Conservation (phyloP, 352 stramenopile species). For the Phytopythium mirpurense region DNA sequence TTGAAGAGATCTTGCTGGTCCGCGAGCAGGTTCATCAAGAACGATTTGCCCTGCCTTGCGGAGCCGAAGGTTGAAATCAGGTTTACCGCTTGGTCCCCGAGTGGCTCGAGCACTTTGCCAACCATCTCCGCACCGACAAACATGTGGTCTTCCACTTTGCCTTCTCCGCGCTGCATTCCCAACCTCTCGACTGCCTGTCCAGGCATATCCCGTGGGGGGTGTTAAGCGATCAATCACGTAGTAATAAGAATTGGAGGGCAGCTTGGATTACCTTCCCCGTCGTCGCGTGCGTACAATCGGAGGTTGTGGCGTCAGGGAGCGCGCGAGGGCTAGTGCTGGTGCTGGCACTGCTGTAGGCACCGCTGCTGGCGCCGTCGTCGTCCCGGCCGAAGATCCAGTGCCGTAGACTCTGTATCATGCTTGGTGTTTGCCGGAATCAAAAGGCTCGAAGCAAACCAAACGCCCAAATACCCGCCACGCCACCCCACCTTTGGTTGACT, state of each 20-base stretch:
- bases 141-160: constrained; percentile 52
- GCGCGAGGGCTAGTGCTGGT: not conserved
- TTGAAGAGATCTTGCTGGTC: constrained; percentile 85
- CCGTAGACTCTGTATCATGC: constrained; percentile 33
- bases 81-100: constrained; percentile 67
- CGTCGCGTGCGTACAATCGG: not conserved
- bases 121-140: constrained; percentile 60
- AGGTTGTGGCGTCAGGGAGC: not conserved
- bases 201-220: too few relatives aligned
- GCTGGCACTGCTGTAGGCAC: not conserved
- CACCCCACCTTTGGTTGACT: too few relatives aligned
- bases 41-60: constrained; percentile 79
- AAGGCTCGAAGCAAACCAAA: too few relatives aligned
- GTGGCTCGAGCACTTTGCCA: constrained; percentile 44
- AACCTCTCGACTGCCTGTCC: constrained; percentile 85
- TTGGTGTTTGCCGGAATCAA: too few relatives aligned
- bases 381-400: constrained; percentile 30
- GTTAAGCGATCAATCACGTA: too few relatives aligned
- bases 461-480: too few relatives aligned
- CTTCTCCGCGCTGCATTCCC: constrained; percentile 47
- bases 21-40: constrained; percentile 84
- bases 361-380: constrained; percentile 3
- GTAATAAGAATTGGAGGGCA: too few relatives aligned
- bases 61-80: constrained; percentile 85
- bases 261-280: constrained; percentile 1